Evolutionary conservation across 1,284 basidiomycete genomes (phyloP).

Genomic region (Pisolithus thermaeus): DNA sequence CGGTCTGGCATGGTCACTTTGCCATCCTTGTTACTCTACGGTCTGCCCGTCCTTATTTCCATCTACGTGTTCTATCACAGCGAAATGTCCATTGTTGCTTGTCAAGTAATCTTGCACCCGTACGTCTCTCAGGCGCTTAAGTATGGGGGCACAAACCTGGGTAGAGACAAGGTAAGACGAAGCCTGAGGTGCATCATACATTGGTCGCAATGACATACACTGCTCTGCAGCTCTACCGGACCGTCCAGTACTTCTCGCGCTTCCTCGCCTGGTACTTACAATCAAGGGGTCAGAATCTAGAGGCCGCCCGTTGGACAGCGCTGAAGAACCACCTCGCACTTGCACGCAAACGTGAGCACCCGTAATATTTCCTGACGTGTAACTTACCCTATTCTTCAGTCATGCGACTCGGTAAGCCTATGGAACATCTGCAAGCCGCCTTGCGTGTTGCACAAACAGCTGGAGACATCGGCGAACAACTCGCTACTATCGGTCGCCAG

Average conservation of each 20-base stretch:
- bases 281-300: constrained; percentile 54
- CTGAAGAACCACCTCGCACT: constrained; percentile 76
- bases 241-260: constrained; percentile 88
- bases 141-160: constrained; percentile 75
- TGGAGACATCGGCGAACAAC: constrained; percentile 65
- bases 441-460: constrained; percentile 67
- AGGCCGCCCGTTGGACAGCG: constrained; percentile 71
- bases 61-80: constrained; percentile 4
- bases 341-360: constrained; percentile 68
- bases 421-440: constrained; percentile 93
- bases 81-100: constrained; percentile 57
- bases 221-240: constrained; percentile 69
- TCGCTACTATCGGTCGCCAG: constrained; percentile 81
- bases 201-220: neutral
- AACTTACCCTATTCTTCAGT: constrained; percentile 43
- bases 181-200: neutral
- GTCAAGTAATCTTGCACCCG: constrained; percentile 83
- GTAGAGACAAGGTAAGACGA: constrained; percentile 76
- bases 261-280: constrained; percentile 84
- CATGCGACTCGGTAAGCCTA: constrained; percentile 87
- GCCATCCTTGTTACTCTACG: constrained; percentile 8
- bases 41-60: constrained; percentile 10
- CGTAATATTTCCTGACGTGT: neutral
- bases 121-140: constrained; percentile 71
- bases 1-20: neutral